Evolutionary conservation across 1,284 basidiomycete species (phyloP).

Genomic region (Microbotryomycetes sp.): DNA sequence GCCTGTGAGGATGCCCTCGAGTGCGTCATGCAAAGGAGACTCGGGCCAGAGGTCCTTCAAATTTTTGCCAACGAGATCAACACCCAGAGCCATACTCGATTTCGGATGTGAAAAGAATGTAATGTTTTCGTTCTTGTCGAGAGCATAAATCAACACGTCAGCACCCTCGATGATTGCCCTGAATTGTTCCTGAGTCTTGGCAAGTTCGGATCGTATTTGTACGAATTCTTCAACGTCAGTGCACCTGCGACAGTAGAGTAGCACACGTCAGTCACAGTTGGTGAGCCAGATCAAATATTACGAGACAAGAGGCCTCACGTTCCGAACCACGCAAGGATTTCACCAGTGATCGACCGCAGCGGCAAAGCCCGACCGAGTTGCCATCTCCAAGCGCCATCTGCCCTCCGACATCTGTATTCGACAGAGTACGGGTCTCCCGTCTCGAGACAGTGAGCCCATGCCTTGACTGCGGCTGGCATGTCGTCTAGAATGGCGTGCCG

Average conservation of each 20-base stretch:
- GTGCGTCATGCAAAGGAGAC: not conserved
- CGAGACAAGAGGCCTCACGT: constrained; percentile 1
- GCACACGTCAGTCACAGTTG: not conserved
- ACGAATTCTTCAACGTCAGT: constrained; percentile 3
- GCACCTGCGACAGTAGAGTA: not conserved
- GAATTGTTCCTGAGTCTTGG: constrained; percentile 29
- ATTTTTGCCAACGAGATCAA: not conserved
- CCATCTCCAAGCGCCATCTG: constrained; percentile 40
- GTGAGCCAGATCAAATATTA: not conserved
- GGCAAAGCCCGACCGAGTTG: constrained; percentile 40
- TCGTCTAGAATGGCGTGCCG: constrained; percentile 41
- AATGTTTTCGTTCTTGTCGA: constrained; percentile 11
- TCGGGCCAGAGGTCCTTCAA: not conserved
- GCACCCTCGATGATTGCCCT: constrained; percentile 25
- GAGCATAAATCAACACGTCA: constrained; percentile 21
- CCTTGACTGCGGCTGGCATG: constrained; percentile 37
- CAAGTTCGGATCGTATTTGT: constrained; percentile 25
- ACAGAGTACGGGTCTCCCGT: constrained; percentile 42
- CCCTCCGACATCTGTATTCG: constrained; percentile 40
- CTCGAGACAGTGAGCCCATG: constrained; percentile 41
- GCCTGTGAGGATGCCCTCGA: too few species aligned
- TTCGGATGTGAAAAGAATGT: constrained; percentile 3
- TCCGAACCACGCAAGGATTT: constrained; percentile 42
- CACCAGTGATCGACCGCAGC: constrained; percentile 35
- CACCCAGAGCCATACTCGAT: not conserved